A percentile compares a stretch with the other conserved stretches of the same genome.
Conservation (phyloP, 1,284 basidiomycete species). For the Puccinia hordei region DNA sequence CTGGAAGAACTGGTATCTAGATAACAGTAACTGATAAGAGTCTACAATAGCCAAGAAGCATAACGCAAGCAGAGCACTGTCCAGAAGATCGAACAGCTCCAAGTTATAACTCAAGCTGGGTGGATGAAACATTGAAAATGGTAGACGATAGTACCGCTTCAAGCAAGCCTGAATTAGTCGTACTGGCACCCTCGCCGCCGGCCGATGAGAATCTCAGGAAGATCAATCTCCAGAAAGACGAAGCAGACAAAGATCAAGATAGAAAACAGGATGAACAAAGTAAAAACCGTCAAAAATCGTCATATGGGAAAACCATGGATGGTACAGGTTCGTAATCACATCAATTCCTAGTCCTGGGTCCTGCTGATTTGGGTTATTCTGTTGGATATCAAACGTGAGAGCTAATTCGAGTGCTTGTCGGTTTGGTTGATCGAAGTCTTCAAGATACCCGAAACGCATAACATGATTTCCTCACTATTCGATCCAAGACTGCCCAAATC, state of each 20-base stretch:
- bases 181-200: slow-evolving; percentile 11
- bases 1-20: background rate
- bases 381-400: too few species aligned
- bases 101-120: background rate
- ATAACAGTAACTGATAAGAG: background rate
- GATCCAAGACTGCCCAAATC: slow-evolving; percentile 86
- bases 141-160: slow-evolving; percentile 3
- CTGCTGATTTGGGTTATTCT: background rate
- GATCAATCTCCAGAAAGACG: background rate
- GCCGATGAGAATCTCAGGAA: slow-evolving; percentile 1
- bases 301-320: slow-evolving; percentile 27
- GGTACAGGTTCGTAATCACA: slow-evolving; percentile 20
- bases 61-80: background rate
- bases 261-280: slow-evolving; percentile 9
- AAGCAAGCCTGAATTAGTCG: background rate
- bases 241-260: background rate
- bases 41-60: background rate
- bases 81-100: background rate
- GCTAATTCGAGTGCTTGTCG: background rate
- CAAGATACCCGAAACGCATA: slow-evolving; percentile 89
- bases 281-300: slow-evolving; percentile 21
- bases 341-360: background rate
- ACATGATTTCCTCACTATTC: slow-evolving; percentile 87
- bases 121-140: slow-evolving; percentile 14
- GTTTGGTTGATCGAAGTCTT: slow-evolving; percentile 68